Conservation (phyloP, 192 early-diverging fungal species). For the Backusella luteola region DNA sequence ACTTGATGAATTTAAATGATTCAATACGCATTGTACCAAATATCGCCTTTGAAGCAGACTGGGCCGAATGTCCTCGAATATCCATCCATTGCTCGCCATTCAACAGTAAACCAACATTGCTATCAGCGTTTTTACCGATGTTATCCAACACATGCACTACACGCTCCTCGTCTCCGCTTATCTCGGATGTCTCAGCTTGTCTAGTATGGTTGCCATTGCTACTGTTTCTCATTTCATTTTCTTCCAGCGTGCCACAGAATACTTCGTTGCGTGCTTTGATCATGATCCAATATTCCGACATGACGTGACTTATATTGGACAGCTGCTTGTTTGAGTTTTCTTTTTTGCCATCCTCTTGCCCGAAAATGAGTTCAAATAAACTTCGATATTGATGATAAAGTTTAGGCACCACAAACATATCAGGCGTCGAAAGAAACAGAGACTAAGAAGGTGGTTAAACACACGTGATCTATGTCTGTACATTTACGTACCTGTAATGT, state of each 20-base stretch:
- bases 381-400: slow-evolving; percentile 45
- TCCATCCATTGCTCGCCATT: slow-evolving; percentile 25
- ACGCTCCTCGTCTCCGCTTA: slow-evolving; percentile 19
- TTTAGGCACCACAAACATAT: slow-evolving; percentile 61
- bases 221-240: slow-evolving; percentile 11
- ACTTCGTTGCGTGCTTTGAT: slow-evolving; percentile 32
- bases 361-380: slow-evolving; percentile 40
- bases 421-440: slow-evolving; percentile 53
- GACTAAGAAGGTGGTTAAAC: slow-evolving; percentile 28
- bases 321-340: not conserved
- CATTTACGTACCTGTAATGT: slow-evolving; percentile 42
- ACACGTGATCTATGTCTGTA: too few relatives aligned
- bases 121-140: slow-evolving; percentile 25
- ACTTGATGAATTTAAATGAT: slow-evolving; percentile 6
- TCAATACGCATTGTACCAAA: not conserved
- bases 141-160: slow-evolving; percentile 32
- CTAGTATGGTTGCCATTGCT: not conserved
- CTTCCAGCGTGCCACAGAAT: slow-evolving; percentile 28
- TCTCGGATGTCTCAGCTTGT: not conserved
- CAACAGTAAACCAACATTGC: slow-evolving; percentile 13
- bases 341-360: slow-evolving; percentile 6
- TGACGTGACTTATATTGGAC: slow-evolving; percentile 13
- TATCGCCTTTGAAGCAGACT: slow-evolving; percentile 20
- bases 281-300: slow-evolving; percentile 28
- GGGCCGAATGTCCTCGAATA: slow-evolving; percentile 28